Evolutionary conservation across 179 eudicot species (phyloP).

Genomic region (Silene noctiflora): DNA sequence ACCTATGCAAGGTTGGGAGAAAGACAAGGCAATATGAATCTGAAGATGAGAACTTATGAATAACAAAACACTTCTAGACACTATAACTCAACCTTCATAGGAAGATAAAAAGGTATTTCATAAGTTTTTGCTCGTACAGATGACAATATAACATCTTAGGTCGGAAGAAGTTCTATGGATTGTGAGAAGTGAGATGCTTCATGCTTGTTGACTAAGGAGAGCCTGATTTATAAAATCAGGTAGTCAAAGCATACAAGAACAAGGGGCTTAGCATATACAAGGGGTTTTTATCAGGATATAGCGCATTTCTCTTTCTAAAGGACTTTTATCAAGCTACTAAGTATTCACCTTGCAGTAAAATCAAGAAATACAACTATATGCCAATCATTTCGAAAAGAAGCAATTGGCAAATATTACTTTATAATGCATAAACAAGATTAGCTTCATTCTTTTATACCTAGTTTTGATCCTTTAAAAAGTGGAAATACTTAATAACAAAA

Average conservation of each 20-base stretch:
- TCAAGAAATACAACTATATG: not conserved
- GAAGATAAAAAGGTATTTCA: not conserved
- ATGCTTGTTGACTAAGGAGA: too few species aligned
- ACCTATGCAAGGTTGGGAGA: constrained; percentile 44
- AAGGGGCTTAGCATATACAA: not conserved
- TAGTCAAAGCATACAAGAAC: too few species aligned
- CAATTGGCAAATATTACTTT: not conserved
- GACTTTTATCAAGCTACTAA: not conserved
- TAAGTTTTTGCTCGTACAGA: not conserved
- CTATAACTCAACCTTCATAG: not conserved
- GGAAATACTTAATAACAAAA: not conserved
- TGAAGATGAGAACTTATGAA: constrained; percentile 13
- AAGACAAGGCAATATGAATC: constrained; percentile 9
- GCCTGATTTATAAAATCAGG: too few species aligned
- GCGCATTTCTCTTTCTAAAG: not conserved
- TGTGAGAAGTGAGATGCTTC: too few species aligned
- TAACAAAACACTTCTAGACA: constrained; percentile 9
- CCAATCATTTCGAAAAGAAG: not conserved
- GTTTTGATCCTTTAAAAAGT: not conserved
- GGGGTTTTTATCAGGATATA: not conserved
- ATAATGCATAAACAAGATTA: not conserved
- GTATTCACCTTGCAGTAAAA: not conserved
- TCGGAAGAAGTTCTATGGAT: too few species aligned
- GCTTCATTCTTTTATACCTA: not conserved
- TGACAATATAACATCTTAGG: not conserved